These are phyloP conservation scores for Fusarium pseudocircinatum DNA, from an alignment of 2,329 filamentous ascomycete species.

Conservation along the genomic window DNA sequence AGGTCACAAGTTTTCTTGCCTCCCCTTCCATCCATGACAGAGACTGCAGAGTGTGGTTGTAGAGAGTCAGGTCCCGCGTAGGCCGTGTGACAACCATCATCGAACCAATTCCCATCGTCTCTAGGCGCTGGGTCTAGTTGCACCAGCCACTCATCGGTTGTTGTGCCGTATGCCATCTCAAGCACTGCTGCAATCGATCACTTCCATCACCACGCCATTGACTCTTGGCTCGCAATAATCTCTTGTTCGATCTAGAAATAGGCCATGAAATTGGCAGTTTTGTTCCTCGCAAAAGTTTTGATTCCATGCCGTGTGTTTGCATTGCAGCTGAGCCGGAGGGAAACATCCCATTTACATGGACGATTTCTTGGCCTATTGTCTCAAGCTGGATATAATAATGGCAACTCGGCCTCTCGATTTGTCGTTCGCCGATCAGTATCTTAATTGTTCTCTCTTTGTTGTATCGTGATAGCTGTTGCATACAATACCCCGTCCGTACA, in stretches of 20 bases:
- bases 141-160: conserved; percentile 34
- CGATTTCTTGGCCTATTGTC: conserved; percentile 16
- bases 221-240: conserved; percentile 34
- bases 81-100: conserved; percentile 25
- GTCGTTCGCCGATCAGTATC: background rate
- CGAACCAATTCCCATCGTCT: conserved; percentile 35
- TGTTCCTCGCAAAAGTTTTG: background rate
- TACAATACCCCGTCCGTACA: background rate
- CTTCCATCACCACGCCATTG: conserved; percentile 39
- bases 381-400: conserved; percentile 11
- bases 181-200: conserved; percentile 36
- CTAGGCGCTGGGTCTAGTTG: conserved; percentile 41
- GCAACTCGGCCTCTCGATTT: conserved; percentile 4
- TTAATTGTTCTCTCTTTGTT: background rate
- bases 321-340: conserved; percentile 3
- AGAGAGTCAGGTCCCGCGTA: conserved; percentile 17
- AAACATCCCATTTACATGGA: conserved; percentile 36
- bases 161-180: conserved; percentile 21
- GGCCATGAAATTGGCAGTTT: conserved; percentile 15
- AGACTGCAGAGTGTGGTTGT: conserved; percentile 24
- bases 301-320: conserved; percentile 18
- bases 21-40: background rate
- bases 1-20: background rate
- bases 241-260: conserved; percentile 7
- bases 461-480: conserved; percentile 3